Conservation (phyloP, 208 protist species). For the Paratrypanosoma confusum region DNA sequence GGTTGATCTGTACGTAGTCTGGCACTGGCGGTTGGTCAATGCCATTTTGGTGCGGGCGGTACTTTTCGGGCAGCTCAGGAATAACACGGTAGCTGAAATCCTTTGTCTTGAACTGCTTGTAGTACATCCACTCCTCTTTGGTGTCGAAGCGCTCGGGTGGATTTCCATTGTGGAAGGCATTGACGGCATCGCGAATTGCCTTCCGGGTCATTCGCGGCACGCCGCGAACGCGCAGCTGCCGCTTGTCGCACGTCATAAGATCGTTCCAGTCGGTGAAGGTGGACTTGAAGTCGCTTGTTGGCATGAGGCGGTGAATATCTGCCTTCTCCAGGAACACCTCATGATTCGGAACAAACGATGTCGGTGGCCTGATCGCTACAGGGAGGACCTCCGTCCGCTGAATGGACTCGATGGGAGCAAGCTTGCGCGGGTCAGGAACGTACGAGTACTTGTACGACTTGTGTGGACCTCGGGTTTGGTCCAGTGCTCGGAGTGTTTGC, state of each 20-base stretch:
- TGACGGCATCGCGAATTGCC: constrained; percentile 64
- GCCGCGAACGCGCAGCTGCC: constrained; percentile 65
- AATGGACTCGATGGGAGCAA: constrained; percentile 82
- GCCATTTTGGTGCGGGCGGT: constrained; percentile 83
- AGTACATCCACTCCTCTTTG: constrained; percentile 86
- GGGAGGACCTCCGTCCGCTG: constrained; percentile 70
- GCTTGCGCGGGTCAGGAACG: constrained; percentile 83
- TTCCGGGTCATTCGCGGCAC: constrained; percentile 58
- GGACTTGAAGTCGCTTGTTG: constrained; percentile 80
- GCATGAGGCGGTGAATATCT: constrained; percentile 67
- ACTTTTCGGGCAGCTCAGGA: constrained; percentile 86
- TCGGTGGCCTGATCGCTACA: constrained; percentile 72
- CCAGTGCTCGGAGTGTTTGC: constrained; percentile 14
- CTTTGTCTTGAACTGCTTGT: constrained; percentile 86
- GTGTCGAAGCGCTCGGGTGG: constrained; percentile 81
- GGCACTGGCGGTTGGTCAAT: constrained; percentile 80
- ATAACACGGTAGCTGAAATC: constrained; percentile 84
- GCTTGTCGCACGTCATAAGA: constrained; percentile 80
- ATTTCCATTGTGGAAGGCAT: constrained; percentile 78
- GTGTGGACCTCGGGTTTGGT: constrained; percentile 76
- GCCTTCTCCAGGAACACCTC: constrained; percentile 81
- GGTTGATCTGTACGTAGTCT: constrained; percentile 83
- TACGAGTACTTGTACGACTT: constrained; percentile 90
- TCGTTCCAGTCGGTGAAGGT: constrained; percentile 89
- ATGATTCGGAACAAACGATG: constrained; percentile 79